phyloP scores from a whole-genome alignment of 2,329 filamentous ascomycete species.

The Fusarium tanahbumbuense region DNA sequence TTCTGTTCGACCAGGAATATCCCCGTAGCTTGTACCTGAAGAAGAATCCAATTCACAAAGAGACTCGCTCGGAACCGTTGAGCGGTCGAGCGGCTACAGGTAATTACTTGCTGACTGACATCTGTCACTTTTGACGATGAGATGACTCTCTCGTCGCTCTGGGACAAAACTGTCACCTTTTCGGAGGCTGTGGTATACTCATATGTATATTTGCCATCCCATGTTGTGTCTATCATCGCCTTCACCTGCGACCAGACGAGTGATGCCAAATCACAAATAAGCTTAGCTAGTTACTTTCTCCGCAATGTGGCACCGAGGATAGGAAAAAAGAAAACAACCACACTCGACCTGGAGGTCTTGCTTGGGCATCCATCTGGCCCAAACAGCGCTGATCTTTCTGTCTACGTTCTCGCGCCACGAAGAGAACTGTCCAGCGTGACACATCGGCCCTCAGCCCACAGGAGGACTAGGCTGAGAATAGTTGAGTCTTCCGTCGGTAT shows the following conservation, averaged over 20 bases:
- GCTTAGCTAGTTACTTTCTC: conserved; percentile 7
- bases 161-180: conserved; percentile 9
- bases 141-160: conserved; percentile 24
- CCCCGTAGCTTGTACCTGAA: conserved; percentile 25
- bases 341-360: conserved; percentile 13
- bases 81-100: conserved; percentile 4
- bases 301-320: not conserved
- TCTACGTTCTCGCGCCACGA: conserved; percentile 5
- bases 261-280: conserved; percentile 1
- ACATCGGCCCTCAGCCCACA: conserved; percentile 10
- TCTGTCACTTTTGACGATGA: conserved; percentile 33
- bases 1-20: conserved; percentile 21
- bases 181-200: conserved; percentile 11
- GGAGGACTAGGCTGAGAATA: conserved; percentile 16
- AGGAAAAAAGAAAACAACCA: conserved; percentile 6
- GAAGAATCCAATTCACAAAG: conserved; percentile 13
- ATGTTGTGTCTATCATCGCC: conserved; percentile 1
- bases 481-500: conserved; percentile 4
- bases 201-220: conserved; percentile 21
- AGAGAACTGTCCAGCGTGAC: conserved; percentile 9
- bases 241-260: not conserved
- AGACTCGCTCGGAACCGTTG: not conserved
- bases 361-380: conserved; percentile 21
- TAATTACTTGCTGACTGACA: not conserved
- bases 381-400: conserved; percentile 27